Evolutionary conservation across 2,329 filamentous ascomycete genomes (phyloP).

Genomic region (Purpureocillium lavendulum): DNA sequence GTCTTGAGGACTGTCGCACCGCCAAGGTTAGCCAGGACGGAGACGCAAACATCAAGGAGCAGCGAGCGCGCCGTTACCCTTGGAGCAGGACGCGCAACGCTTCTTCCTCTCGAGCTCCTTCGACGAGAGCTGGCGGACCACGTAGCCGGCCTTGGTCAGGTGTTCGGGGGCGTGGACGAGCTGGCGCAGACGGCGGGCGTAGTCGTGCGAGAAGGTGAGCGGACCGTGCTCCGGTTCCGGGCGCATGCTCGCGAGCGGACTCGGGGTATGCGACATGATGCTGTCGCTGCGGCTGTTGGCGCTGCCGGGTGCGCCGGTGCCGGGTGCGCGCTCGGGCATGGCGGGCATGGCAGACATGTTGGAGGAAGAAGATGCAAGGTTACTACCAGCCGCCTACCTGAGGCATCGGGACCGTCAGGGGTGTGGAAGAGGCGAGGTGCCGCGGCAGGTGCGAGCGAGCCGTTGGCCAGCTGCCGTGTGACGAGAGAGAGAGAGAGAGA

Average conservation of each 20-base stretch:
- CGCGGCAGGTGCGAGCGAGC: background rate
- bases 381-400: too few species aligned
- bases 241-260: too few species aligned
- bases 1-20: background rate
- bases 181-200: slow-evolving; percentile 10
- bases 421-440: too few species aligned
- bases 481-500: too few species aligned
- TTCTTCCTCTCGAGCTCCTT: slow-evolving; percentile 21
- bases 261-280: too few species aligned
- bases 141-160: slow-evolving; percentile 17
- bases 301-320: too few species aligned
- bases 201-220: slow-evolving; percentile 11
- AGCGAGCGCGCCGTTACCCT: slow-evolving; percentile 9
- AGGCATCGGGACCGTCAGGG: too few species aligned
- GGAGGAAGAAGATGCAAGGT: too few species aligned
- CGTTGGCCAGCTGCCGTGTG: too few species aligned
- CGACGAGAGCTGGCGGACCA: slow-evolving; percentile 14
- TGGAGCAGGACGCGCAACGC: slow-evolving; percentile 18
- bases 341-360: too few species aligned
- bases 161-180: slow-evolving; percentile 10
- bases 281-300: too few species aligned
- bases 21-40: background rate
- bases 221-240: slow-evolving; percentile 8
- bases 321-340: background rate
- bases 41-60: too few species aligned